Evolutionary conservation across 345 rosid species (phyloP).

Genomic region (Adansonia digitata): DNA sequence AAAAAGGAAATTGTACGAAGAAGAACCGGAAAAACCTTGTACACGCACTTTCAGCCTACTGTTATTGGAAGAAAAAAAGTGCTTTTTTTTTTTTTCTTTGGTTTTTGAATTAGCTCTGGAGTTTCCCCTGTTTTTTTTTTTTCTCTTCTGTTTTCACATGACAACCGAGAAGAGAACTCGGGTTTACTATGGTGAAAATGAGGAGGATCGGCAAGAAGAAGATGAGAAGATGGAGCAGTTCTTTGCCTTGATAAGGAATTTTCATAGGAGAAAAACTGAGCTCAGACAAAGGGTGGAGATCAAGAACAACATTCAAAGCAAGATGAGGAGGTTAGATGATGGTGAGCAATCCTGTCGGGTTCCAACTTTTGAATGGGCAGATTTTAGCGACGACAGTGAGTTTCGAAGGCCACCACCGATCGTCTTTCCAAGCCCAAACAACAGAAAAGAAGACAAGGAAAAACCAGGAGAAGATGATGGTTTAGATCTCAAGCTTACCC

Average conservation of each 20-base stretch:
- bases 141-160: slow-evolving; percentile 3
- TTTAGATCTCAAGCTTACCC: slow-evolving; percentile 7
- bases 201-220: slow-evolving; percentile 19
- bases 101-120: not conserved
- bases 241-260: slow-evolving; percentile 7
- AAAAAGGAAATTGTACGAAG: not conserved
- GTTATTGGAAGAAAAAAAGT: not conserved
- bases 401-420: not conserved
- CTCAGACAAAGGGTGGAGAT: not conserved
- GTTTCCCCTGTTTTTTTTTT: not conserved
- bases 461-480: not conserved
- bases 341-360: slow-evolving; percentile 1
- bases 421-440: not conserved
- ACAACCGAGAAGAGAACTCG: not conserved
- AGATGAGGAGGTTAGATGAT: not conserved
- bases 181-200: not conserved
- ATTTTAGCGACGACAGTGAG: not conserved
- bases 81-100: no score
- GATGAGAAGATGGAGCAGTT: slow-evolving; percentile 19
- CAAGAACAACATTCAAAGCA: not conserved
- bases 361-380: not conserved
- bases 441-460: not conserved
- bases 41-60: not conserved
- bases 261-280: not conserved
- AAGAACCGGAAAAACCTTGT: not conserved